phyloP scores from a whole-genome alignment of 495 filamentous ascomycete species.

The Ramalina intermedia region DNA sequence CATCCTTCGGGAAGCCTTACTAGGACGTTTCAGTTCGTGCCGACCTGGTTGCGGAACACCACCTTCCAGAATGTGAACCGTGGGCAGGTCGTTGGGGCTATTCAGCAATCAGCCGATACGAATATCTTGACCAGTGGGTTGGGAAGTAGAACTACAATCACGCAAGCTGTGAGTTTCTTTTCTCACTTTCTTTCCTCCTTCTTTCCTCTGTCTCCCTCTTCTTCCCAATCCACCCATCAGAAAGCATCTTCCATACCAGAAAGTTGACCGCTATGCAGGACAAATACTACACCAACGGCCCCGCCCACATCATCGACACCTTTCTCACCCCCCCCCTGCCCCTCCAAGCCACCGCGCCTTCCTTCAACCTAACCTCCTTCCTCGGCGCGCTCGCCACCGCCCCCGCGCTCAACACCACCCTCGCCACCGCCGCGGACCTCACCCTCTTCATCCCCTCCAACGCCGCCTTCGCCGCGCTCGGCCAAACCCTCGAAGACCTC shows the following conservation, averaged over 20 bases:
- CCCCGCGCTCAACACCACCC: conserved; percentile 4
- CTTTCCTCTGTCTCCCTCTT: neutral
- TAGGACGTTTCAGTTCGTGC: conserved; percentile 2
- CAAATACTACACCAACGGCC: conserved; percentile 12
- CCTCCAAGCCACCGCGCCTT: conserved; percentile 4
- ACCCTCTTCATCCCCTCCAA: conserved; percentile 16
- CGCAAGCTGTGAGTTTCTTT: neutral
- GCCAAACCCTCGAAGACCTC: conserved; percentile 35
- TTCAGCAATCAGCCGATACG: conserved; percentile 14
- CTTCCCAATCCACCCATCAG: neutral
- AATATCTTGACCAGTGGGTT: conserved; percentile 14
- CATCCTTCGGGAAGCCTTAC: conserved; percentile 2
- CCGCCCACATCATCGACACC: conserved; percentile 19
- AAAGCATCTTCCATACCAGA: neutral
- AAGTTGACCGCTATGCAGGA: neutral
- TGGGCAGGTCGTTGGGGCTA: conserved; percentile 31
- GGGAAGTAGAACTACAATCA: conserved; percentile 9
- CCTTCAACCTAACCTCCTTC: conserved; percentile 16
- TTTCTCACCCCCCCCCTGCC: conserved; percentile 14
- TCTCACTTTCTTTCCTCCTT: neutral
- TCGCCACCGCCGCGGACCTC: conserved; percentile 5
- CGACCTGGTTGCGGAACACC: conserved; percentile 26
- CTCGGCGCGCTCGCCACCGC: conserved; percentile 9
- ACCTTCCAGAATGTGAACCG: conserved; percentile 27
- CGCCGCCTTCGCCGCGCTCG: conserved; percentile 20